Base-by-base conservation (phyloP, 192 early-diverging fungal genomes). In the Tieghemiomyces parasiticus region DNA sequence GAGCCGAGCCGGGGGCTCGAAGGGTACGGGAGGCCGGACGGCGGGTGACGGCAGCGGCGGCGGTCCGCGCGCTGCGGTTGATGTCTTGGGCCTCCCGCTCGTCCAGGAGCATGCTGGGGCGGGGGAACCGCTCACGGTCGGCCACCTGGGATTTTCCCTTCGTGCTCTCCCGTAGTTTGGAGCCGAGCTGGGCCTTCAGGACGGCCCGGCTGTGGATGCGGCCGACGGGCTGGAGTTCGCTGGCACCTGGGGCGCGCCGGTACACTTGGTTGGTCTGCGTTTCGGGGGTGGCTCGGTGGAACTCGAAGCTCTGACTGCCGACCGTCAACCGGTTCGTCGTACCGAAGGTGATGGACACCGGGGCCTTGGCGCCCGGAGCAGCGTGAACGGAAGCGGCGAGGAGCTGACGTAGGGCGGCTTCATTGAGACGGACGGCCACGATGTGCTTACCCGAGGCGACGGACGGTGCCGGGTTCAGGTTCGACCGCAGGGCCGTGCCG, bases 101-200 rank as follows among this genome's bases (percentile, higher is more conserved):
- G 54, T 56, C 33, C 54, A 56, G 24, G 2, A 31, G 54, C 4
- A 56, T 29, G 32, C 54, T 56, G 24, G 10, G 31, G 2, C 54
- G 54, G 14, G 31, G 2, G 19, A 24, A n/a, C 19, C 54, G 54
- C 20, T 56, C 54, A 12, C 54, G 54, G 16, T 29, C 54, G 32
- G 54, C 54, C 32, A n/a, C 54, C 33, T 33, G 30, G 31, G 54
- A n/a, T 34, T 56, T 56, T 13, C 33, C 13, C 54, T 56, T 56
- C 1, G 34, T 20, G 0, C 54, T 26, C 19, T 56, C 54, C 24
- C 33, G 29, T 26, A 35, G 34, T 3, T 13, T 13, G 13, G 13
- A 14, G 32, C 33, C 33, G 16, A 56, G 10, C 4, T 29, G 54
- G 19, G 34, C 34, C 34, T 13, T 16, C 32, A 56, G 2, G 6